phyloP scores from a whole-genome alignment of 2,329 filamentous ascomycete genomes.

The Dactylella cylindrospora region DNA sequence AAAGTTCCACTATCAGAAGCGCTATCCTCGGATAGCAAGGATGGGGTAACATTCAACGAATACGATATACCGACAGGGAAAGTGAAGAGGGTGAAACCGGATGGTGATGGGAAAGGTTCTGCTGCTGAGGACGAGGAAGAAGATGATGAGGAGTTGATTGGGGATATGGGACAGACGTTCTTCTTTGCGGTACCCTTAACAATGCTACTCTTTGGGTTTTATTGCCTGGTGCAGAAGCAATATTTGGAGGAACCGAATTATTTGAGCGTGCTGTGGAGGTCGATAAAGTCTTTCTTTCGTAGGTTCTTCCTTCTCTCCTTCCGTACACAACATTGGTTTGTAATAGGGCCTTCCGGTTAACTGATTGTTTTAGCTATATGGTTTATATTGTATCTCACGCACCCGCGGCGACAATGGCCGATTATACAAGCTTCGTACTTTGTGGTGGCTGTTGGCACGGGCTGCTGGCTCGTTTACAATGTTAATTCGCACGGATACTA shows the following conservation, averaged over 20 bases:
- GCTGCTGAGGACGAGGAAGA: constrained; percentile 49
- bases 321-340: constrained; percentile 16
- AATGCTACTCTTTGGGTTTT: constrained; percentile 75
- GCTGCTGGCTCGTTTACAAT: constrained; percentile 78
- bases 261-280: constrained; percentile 59
- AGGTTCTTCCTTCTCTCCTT: constrained; percentile 46
- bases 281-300: constrained; percentile 60
- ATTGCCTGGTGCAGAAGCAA: constrained; percentile 76
- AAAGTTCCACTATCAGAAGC: constrained; percentile 60
- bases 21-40: constrained; percentile 51
- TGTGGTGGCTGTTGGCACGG: constrained; percentile 61
- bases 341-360: background rate
- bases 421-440: constrained; percentile 66
- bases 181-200: constrained; percentile 62
- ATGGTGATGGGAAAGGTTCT: constrained; percentile 47
- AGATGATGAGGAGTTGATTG: constrained; percentile 54
- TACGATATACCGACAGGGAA: constrained; percentile 32
- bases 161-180: constrained; percentile 56
- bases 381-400: constrained; percentile 61
- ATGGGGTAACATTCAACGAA: constrained; percentile 49
- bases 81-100: constrained; percentile 16
- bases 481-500: constrained; percentile 80
- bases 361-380: constrained; percentile 62
- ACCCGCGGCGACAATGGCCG: constrained; percentile 55
- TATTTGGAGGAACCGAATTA: constrained; percentile 69